Evolutionary conservation across 495 filamentous ascomycete genomes (phyloP).

Genomic region (Rostrohypoxylon terebratum): DNA sequence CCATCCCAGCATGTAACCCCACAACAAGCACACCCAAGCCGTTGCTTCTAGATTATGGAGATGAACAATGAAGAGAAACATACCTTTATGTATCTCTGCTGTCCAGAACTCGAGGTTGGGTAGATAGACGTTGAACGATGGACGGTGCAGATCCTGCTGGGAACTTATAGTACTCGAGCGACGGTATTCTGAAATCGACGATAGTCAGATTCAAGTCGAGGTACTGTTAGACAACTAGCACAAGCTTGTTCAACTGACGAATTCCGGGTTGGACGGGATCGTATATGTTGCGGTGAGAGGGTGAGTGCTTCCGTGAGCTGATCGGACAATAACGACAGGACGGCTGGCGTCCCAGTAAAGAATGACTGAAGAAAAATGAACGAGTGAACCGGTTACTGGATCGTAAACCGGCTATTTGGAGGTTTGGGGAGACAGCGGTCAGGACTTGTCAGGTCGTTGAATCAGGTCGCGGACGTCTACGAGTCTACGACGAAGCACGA

Average conservation of each 20-base stretch:
- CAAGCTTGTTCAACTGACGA: slow-evolving; percentile 38
- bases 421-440: slow-evolving; percentile 21
- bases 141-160: slow-evolving; percentile 54
- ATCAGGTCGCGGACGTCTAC: slow-evolving; percentile 26
- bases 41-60: neutral
- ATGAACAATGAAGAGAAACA: slow-evolving; percentile 24
- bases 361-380: slow-evolving; percentile 50
- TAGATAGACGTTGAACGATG: neutral
- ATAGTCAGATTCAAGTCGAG: slow-evolving; percentile 10
- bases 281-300: slow-evolving; percentile 14
- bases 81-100: slow-evolving; percentile 26
- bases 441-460: slow-evolving; percentile 26
- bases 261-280: slow-evolving; percentile 27
- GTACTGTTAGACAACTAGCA: slow-evolving; percentile 50
- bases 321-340: slow-evolving; percentile 40
- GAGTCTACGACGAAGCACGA: slow-evolving; percentile 34
- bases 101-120: neutral
- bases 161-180: slow-evolving; percentile 36
- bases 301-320: slow-evolving; percentile 46
- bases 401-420: slow-evolving; percentile 28
- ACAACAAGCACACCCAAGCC: neutral
- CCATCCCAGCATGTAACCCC: neutral
- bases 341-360: slow-evolving; percentile 52
- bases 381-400: slow-evolving; percentile 43
- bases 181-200: slow-evolving; percentile 15